These are phyloP conservation scores for Neospora caninum DNA, from an alignment of 169 alveolate genomes.

Conservation along the genomic window DNA sequence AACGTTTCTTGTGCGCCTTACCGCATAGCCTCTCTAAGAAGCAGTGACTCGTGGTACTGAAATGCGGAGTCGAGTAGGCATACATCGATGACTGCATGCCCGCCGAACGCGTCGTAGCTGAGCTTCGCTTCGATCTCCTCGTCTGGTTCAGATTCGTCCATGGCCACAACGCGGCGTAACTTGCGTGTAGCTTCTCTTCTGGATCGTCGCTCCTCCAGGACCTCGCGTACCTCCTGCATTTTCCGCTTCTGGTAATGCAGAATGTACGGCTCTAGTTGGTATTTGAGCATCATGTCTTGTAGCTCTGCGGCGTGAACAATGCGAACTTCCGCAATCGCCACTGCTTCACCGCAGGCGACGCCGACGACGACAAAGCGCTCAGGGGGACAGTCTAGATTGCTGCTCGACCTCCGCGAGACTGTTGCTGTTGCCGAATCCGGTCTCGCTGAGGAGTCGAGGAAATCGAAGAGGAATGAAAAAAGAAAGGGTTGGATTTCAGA, in stretches of 20 bases:
- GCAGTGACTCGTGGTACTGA: not conserved
- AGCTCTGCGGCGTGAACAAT: not conserved
- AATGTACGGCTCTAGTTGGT: not conserved
- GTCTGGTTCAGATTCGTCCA: not conserved
- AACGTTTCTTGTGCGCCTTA: not conserved
- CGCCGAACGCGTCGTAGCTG: conserved; percentile 1
- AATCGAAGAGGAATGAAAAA: no score
- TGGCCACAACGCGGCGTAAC: not conserved
- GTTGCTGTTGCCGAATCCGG: not conserved
- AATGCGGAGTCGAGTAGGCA: not conserved
- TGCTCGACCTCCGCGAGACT: not conserved
- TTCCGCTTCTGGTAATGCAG: not conserved
- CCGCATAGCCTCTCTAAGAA: not conserved
- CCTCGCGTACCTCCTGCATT: not conserved
- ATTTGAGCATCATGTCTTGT: conserved; percentile 4
- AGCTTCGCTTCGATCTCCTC: not conserved
- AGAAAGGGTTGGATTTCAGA: no score
- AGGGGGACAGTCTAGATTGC: not conserved
- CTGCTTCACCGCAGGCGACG: not conserved
- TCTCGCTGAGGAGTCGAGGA: not conserved
- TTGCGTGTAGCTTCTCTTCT: not conserved
- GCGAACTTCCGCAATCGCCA: not conserved
- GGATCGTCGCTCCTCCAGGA: not conserved
- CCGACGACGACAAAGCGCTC: not conserved
- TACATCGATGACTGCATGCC: not conserved